These are phyloP conservation scores for Epichloe sylvatica DNA, from an alignment of 2,329 filamentous ascomycete species.

Conservation along the genomic window DNA sequence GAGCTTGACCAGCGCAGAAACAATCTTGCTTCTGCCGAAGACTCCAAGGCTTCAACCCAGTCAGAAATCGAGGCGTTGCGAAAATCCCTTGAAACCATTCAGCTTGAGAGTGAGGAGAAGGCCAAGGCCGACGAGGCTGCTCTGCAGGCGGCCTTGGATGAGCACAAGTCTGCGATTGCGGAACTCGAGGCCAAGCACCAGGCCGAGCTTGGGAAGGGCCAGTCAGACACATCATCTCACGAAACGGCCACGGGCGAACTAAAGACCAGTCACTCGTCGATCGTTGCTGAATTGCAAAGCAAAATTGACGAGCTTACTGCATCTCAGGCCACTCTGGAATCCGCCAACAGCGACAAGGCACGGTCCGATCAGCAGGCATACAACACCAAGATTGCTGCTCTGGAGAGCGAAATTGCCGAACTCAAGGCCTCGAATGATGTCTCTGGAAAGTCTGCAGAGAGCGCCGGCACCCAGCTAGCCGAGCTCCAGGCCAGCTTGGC, in stretches of 20 bases:
- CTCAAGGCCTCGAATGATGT: constrained; percentile 34
- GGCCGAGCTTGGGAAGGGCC: constrained; percentile 33
- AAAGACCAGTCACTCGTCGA: constrained; percentile 34
- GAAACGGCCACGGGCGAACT: constrained; percentile 37
- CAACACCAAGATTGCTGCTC: constrained; percentile 30
- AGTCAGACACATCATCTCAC: constrained; percentile 30
- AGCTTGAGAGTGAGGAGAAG: constrained; percentile 22
- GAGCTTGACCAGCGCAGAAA: constrained; percentile 36
- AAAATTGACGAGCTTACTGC: constrained; percentile 40
- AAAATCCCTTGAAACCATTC: constrained; percentile 32
- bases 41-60: constrained; percentile 34
- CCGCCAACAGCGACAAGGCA: constrained; percentile 29
- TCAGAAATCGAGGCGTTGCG: constrained; percentile 34
- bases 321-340: constrained; percentile 31
- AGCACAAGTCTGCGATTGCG: constrained; percentile 33
- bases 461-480: constrained; percentile 24
- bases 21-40: constrained; percentile 34
- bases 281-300: constrained; percentile 35
- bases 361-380: constrained; percentile 32
- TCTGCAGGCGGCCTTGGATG: constrained; percentile 26
- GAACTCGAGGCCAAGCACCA: constrained; percentile 40
- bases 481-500: constrained; percentile 27
- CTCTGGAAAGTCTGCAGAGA: constrained; percentile 31
- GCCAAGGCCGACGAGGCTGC: constrained; percentile 19
- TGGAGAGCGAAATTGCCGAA: constrained; percentile 39